Conservation (phyloP, 441 rosid genomes). For the Omphalea diandra region DNA sequence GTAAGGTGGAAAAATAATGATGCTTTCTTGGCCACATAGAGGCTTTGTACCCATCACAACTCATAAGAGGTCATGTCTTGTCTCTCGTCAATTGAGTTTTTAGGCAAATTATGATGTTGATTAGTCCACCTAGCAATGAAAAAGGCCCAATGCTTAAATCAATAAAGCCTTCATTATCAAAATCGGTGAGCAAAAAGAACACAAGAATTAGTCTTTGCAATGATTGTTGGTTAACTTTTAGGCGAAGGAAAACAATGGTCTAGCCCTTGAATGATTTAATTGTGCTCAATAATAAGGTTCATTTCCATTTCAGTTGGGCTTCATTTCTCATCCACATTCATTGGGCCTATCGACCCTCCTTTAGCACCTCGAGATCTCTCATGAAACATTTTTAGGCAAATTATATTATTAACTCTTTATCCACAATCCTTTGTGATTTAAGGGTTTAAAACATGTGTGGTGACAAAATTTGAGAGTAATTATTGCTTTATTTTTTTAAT, state of each 20-base stretch:
- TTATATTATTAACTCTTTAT: no score
- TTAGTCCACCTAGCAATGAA: conserved; percentile 13
- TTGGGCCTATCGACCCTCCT: not conserved
- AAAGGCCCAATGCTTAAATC: conserved; percentile 5
- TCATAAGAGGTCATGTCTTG: not conserved
- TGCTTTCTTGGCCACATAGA: conserved; percentile 7
- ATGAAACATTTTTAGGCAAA: not conserved
- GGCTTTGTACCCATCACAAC: not conserved
- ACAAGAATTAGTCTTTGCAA: not conserved
- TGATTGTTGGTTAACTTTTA: not conserved
- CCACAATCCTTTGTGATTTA: no score
- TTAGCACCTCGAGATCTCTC: not conserved
- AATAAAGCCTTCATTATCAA: conserved; percentile 4
- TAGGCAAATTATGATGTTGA: not conserved
- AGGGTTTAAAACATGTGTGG: no score
- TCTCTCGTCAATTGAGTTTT: conserved; percentile 5
- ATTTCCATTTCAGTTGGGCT: conserved; percentile 6
- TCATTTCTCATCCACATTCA: not conserved
- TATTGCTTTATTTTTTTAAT: no score
- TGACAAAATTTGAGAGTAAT: no score
- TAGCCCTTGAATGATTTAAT: not conserved
- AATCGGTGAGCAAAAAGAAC: not conserved
- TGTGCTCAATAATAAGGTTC: not conserved
- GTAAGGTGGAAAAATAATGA: not conserved
- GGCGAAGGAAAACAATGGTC: not conserved